Percentiles rank a stretch among this genome's conserved stretches.
Evolutionary conservation across 176 grass and related monocot species (phyloP).

Genomic region (Typha latifolia): DNA sequence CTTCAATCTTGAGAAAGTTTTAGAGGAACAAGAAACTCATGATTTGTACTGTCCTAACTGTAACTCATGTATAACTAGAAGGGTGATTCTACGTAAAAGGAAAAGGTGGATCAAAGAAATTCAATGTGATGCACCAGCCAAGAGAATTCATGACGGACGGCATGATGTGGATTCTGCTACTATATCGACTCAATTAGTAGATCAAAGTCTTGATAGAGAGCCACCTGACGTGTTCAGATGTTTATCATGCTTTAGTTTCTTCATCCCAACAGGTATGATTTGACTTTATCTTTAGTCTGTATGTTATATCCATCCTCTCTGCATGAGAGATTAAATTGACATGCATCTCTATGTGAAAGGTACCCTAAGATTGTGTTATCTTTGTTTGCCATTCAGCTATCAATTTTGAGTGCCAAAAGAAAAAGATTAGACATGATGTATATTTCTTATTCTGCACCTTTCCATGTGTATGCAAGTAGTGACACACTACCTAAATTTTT

Average conservation of each 20-base stretch:
- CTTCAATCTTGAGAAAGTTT: slow-evolving; percentile 57
- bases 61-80: slow-evolving; percentile 73
- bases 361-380: not conserved
- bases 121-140: slow-evolving; percentile 13
- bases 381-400: not conserved
- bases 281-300: not conserved
- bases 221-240: slow-evolving; percentile 65
- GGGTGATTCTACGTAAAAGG: slow-evolving; percentile 81
- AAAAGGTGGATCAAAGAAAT: slow-evolving; percentile 43
- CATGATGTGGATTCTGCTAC: not conserved
- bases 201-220: slow-evolving; percentile 16
- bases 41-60: slow-evolving; percentile 82
- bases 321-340: not conserved
- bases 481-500: too few species aligned
- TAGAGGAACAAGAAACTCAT: slow-evolving; percentile 78
- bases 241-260: slow-evolving; percentile 85
- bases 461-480: not conserved
- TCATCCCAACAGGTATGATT: slow-evolving; percentile 72
- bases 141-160: slow-evolving; percentile 33
- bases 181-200: slow-evolving; percentile 1
- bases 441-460: not conserved
- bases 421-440: not conserved
- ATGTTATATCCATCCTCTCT: not conserved
- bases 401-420: not conserved
- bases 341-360: not conserved